A percentile compares a stretch with the other conserved stretches of the same genome.
Conservation (phyloP, 2,329 filamentous ascomycete species). For the Grosmannia clavigera region DNA sequence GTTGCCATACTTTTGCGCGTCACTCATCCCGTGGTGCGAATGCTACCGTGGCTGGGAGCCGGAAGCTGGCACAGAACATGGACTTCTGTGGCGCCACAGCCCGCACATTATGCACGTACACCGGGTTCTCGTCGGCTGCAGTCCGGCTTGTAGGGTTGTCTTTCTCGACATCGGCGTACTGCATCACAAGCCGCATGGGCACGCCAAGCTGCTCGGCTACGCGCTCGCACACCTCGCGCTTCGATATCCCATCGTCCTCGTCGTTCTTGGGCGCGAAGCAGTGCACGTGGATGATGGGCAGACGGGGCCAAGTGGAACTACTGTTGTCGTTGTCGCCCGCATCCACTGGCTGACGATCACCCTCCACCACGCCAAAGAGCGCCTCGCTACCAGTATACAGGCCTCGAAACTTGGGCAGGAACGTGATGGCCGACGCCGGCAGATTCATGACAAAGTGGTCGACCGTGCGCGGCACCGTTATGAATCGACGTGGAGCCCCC, state of each 20-base stretch:
- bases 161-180: constrained; percentile 29
- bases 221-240: constrained; percentile 52
- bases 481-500: neutral
- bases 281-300: constrained; percentile 87
- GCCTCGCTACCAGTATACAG: constrained; percentile 61
- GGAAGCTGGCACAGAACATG: constrained; percentile 94
- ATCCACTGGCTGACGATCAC: constrained; percentile 17
- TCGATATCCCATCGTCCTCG: constrained; percentile 37
- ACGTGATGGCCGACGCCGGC: constrained; percentile 77
- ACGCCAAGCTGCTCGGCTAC: constrained; percentile 50
- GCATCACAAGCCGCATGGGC: constrained; percentile 31
- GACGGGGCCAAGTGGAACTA: constrained; percentile 18
- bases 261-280: constrained; percentile 81
- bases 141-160: constrained; percentile 14
- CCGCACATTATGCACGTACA: constrained; percentile 57
- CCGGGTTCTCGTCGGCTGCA: constrained; percentile 22
- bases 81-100: constrained; percentile 87
- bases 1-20: neutral
- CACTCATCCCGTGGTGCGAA: constrained; percentile 39
- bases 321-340: constrained; percentile 25
- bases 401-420: constrained; percentile 64
- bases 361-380: constrained; percentile 39
- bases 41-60: constrained; percentile 69
- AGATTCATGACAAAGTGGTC: constrained; percentile 98
- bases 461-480: constrained; percentile 59